Evolutionary conservation across 768 basidiomycete species (phyloP), one percentile per base, ranked within the genome.

Genomic region (Agrocybe pediades): DNA sequence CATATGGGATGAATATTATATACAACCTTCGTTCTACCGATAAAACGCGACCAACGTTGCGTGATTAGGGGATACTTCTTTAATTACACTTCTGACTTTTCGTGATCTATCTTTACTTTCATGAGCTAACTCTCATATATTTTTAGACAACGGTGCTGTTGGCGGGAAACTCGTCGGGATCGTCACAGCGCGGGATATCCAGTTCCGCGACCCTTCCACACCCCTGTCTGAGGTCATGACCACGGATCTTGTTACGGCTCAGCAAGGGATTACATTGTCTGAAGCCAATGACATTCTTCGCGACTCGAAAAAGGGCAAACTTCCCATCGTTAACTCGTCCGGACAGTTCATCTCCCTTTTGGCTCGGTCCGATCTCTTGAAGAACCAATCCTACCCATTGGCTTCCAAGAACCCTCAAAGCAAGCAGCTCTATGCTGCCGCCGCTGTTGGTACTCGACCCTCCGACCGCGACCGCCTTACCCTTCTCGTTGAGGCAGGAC

Each of bases 401-500:
- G 94, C 97, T 1, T 91, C 88, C 62, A 98, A 98, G 75, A 82
- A 88, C 59, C 90, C 92, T 1, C 78, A 86, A 57, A 92, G 80
- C 67, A 99, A 98, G 71, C 96, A 98, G 74, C 85, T 99, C 2
- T 94, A 95, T 66, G 93, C 95, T 44, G 97, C 96, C 7, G 96
- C 97, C 3, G 91, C 97, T 6, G 82, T 98, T 56, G 96, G 97
- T 49, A 99, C 96, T 0, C 90, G 96, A 19, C 89, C 87, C 0
- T 83, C 83, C 1, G 97, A 99, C 73, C 80, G 84, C 33, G 92
- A 92, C 1, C 87, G 96, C 36, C 87, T 99, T 29, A 73, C 73
- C 11, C 78, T 95, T 13, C 89, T 99, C 51, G 92, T 88, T 29
- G 91, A 96, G 29, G 95, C 97, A 2, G 97, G 97, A 2, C 81